Evolutionary conservation across 2,329 filamentous ascomycete genomes (phyloP), one percentile per base, ranked within the genome.

Genomic region (Dryadomyces quercivorus): DNA sequence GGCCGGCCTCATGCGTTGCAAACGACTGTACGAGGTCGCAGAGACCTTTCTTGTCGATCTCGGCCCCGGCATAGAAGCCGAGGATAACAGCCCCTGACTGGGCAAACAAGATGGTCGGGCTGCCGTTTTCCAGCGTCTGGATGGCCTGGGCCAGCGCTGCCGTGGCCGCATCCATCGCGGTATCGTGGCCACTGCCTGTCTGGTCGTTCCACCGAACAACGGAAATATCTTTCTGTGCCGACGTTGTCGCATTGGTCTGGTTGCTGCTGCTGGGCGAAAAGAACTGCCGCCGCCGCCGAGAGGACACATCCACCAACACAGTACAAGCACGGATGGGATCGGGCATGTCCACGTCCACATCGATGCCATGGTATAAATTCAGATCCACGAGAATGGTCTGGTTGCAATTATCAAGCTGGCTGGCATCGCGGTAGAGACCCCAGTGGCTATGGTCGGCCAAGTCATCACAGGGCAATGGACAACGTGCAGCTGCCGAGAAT

Each of bases 1-100:
- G 55, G 57, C 0, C 75, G 61, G 0, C 22, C 46, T 12, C n/a
- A 7, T 12, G 10, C 44, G 8, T 15, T 31, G 46, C 46, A 48
- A n/a, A 34, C 12, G 40, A 6, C 40, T n/a, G 12, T 5, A 43
- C 12, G 10, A 43, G 7, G 40, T 43, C 40, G 40, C 5, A 5
- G 40, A n/a, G 5, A 13, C 40, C 16, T 13, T 15, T 5, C 40
- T 15, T 43, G 5, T 16, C 12, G 12, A 43, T n/a, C 12, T n/a
- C 7, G 7, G 40, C 7, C 40, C 40, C 40, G 7, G 16, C 16
- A 13, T 43, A 43, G 40, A 43, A 5, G 15, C 40, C 40, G 5
- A 43, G 7, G 40, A 43, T n/a, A 13, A n/a, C 40, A 13, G 10
- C 5, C 12, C 40, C 40, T 5, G 12, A n/a, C 40, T 15, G 12